Conservation (phyloP, 345 rosid species). For the Eucalyptus erythrocorys region DNA sequence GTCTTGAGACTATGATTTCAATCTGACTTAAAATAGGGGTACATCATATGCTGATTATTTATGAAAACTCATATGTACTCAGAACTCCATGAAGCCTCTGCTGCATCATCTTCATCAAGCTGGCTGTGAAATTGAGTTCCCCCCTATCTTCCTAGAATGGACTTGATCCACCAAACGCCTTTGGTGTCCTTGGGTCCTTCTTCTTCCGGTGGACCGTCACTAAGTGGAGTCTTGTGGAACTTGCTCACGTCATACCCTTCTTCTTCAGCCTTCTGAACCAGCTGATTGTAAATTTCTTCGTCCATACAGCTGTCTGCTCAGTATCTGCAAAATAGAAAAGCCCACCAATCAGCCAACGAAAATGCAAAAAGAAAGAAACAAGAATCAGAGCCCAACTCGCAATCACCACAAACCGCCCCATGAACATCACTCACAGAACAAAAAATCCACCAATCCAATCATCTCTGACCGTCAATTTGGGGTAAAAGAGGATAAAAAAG, state of each 20-base stretch:
- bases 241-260: conserved; percentile 66
- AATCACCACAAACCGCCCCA: neutral
- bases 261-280: conserved; percentile 47
- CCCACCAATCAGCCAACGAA: neutral
- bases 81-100: no score
- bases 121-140: no score
- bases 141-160: conserved; percentile 45
- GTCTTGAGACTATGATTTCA: no score
- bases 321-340: conserved; percentile 23
- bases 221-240: conserved; percentile 69
- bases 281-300: conserved; percentile 43
- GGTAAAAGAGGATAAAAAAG: neutral
- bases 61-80: no score
- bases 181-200: conserved; percentile 44
- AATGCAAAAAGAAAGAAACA: neutral
- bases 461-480: neutral
- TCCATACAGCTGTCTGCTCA: conserved; percentile 51
- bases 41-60: no score
- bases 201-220: conserved; percentile 45
- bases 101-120: no score
- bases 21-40: no score
- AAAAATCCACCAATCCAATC: neutral
- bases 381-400: neutral
- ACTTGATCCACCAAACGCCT: conserved; percentile 88
- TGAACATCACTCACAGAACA: neutral